phyloP scores from a whole-genome alignment of 192 early-diverging fungal species.

The Pilaira anomala region DNA sequence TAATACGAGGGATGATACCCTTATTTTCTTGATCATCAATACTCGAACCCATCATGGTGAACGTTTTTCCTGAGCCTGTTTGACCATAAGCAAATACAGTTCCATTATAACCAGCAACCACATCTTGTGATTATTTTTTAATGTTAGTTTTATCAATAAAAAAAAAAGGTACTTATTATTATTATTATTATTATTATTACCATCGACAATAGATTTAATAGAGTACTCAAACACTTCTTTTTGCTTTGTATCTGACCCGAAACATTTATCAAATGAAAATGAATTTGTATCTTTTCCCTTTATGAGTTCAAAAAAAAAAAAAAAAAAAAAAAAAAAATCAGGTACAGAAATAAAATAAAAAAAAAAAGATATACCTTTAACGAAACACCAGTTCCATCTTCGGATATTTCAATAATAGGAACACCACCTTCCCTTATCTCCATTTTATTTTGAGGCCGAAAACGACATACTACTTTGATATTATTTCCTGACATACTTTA shows the following conservation, averaged over 20 bases:
- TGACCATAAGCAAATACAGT: slow-evolving; percentile 99
- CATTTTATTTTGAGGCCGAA: slow-evolving; percentile 90
- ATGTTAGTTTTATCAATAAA: neutral
- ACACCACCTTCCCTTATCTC: slow-evolving; percentile 93
- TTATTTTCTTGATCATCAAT: slow-evolving; percentile 85
- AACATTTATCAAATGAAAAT: slow-evolving; percentile 91
- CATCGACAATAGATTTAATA: slow-evolving; percentile 88
- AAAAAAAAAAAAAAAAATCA: slow-evolving; percentile 13
- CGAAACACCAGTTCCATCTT: slow-evolving; percentile 63
- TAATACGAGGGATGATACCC: slow-evolving; percentile 96
- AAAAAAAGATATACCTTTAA: slow-evolving; percentile 30
- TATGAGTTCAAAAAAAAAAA: neutral
- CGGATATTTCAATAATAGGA: slow-evolving; percentile 78
- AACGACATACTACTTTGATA: slow-evolving; percentile 97
- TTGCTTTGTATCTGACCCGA: slow-evolving; percentile 78
- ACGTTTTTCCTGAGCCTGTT: slow-evolving; percentile 96
- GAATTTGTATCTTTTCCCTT: slow-evolving; percentile 38
- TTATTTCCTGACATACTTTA: slow-evolving; percentile 66
- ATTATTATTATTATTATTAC: slow-evolving; percentile 38
- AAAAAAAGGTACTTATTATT: neutral
- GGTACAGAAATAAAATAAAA: slow-evolving; percentile 57
- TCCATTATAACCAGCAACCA: slow-evolving; percentile 85
- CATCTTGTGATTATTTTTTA: slow-evolving; percentile 11
- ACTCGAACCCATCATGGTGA: slow-evolving; percentile 93
- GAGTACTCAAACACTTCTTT: slow-evolving; percentile 87